Base-by-base conservation (phyloP, 768 basidiomycete species). In the Leccinellum rugosiceps region DNA sequence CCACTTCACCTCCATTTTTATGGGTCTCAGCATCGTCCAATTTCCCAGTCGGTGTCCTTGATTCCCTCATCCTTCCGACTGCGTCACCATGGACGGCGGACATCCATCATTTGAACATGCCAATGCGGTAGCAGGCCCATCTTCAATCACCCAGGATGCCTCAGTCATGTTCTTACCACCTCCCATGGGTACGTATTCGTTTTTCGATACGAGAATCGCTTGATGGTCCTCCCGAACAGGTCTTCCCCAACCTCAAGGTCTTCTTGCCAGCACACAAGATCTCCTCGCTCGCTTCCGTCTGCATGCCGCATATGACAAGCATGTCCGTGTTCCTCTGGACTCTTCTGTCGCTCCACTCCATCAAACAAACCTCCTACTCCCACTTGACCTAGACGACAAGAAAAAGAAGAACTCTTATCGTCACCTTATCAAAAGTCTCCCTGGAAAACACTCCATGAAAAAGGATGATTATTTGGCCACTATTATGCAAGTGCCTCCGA, bases 361-460 rank as follows among this genome's bases (percentile, higher is more conserved):
- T 57, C 68, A 64, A 48, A 61, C 71, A 68, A 63, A 69, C 72
- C 55, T 69, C 72, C 59, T 75, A 72, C 83, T 83, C 55, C 84
- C 84, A 55, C 81, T 75, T 49, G 75, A 77, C n/a, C 74, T 73
- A 17, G 80, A 77, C 17, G 84, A 87, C 58, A 78, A 77, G 80
- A 90, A 86, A 80, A 84, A 81, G 77, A 87, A 86, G 78, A 88
- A 88, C 63, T 83, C 75, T 56, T 91, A 90, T 65, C 87, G 83
- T 63, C 85, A 90, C 64, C 80, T 90, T 54, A 87, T 91, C 65
- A 88, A 85, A 76, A 83, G 81, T 56, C 76, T 87, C 47, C 88
- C 88, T 60, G 89, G 89, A 58, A 91, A 90, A 70, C 89, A 91
- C 61, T 87, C 88, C 28, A 78, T 82, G 78, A 90, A 88, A 76